Evolutionary conservation across 306 rosid genomes (phyloP).

Genomic region (Coriaria nepalensis): DNA sequence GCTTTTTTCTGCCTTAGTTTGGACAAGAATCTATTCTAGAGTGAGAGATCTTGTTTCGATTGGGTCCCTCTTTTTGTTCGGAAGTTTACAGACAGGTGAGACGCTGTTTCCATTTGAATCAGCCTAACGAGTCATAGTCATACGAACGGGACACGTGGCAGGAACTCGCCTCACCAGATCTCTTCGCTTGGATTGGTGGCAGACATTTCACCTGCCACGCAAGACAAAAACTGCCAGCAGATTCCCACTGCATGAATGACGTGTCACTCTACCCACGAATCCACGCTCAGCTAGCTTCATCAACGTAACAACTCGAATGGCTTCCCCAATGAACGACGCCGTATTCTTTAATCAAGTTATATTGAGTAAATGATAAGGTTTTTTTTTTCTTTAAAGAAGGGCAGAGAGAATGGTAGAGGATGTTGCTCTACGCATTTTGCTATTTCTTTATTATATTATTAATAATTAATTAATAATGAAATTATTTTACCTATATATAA

Average conservation of each 20-base stretch:
- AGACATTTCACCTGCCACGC: conserved; percentile 12
- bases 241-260: no score
- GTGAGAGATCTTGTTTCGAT: conserved; percentile 5
- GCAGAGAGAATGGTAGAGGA: conserved; percentile 45
- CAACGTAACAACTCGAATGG: no score
- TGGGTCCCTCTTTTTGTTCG: conserved; percentile 27
- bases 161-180: no score
- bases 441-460: no score
- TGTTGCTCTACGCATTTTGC: conserved; percentile 77
- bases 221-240: background rate
- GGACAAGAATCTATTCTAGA: conserved; percentile 26
- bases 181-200: conserved; percentile 5
- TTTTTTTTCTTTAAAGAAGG: no score
- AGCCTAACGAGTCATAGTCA: conserved; percentile 11
- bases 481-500: no score
- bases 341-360: conserved; percentile 1
- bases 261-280: no score
- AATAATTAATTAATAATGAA: no score
- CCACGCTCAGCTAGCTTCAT: no score
- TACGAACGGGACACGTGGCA: conserved; percentile 11
- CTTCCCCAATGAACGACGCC: no score
- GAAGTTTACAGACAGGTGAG: conserved; percentile 25
- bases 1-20: background rate
- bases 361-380: conserved; percentile 18
- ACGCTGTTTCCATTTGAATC: conserved; percentile 8